Evolutionary conservation across 2,329 filamentous ascomycete species (phyloP).

Genomic region (Acrocalymma vagum): DNA sequence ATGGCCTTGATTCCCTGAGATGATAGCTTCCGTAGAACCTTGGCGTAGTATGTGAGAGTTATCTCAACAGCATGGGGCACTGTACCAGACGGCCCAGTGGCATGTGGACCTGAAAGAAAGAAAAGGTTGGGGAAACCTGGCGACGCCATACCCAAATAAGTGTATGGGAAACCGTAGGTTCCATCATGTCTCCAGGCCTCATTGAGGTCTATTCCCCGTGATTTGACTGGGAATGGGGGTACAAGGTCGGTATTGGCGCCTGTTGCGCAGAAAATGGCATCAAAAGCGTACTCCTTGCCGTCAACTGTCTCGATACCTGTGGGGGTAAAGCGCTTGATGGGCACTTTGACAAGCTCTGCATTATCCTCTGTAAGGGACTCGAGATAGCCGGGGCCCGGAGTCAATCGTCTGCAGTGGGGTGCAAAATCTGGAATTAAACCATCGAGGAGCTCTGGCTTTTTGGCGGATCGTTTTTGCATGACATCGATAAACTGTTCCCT

Average conservation of each 20-base stretch:
- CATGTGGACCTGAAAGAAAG: slow-evolving; percentile 64
- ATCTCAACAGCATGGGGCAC: slow-evolving; percentile 74
- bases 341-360: slow-evolving; percentile 49
- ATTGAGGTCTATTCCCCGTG: slow-evolving; percentile 62
- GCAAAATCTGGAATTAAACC: slow-evolving; percentile 51
- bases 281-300: slow-evolving; percentile 47
- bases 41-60: slow-evolving; percentile 71
- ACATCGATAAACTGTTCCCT: slow-evolving; percentile 39
- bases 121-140: slow-evolving; percentile 74
- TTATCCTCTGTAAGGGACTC: slow-evolving; percentile 53
- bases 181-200: slow-evolving; percentile 66
- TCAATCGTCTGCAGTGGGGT: slow-evolving; percentile 42
- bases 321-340: slow-evolving; percentile 48
- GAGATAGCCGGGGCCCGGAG: slow-evolving; percentile 47
- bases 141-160: slow-evolving; percentile 70
- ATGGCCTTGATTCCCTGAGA: slow-evolving; percentile 73
- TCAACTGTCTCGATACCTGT: slow-evolving; percentile 50
- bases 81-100: slow-evolving; percentile 63
- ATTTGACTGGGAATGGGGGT: slow-evolving; percentile 68
- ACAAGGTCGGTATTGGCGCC: slow-evolving; percentile 64
- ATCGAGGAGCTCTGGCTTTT: slow-evolving; percentile 53
- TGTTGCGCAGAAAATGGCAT: slow-evolving; percentile 68
- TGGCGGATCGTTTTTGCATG: slow-evolving; percentile 48
- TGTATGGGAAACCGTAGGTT: slow-evolving; percentile 69
- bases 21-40: slow-evolving; percentile 71